These are phyloP conservation scores for Hirschfeldia incana DNA, from an alignment of 345 rosid species.

Conservation along the genomic window DNA sequence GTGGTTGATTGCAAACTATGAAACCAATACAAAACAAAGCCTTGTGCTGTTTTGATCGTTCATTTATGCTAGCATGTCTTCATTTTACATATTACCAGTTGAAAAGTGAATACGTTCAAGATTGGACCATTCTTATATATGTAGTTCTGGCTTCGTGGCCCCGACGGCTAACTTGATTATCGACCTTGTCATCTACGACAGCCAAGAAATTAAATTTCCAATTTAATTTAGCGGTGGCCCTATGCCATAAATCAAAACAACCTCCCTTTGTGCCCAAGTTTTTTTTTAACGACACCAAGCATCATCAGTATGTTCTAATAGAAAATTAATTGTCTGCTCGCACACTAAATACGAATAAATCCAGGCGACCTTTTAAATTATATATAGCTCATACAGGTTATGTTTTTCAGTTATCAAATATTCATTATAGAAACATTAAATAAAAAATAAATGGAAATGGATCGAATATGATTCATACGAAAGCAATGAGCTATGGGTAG, in stretches of 20 bases:
- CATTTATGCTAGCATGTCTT: background rate
- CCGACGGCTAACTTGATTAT: slow-evolving; percentile 22
- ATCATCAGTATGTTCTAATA: background rate
- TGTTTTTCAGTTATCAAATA: background rate
- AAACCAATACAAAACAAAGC: background rate
- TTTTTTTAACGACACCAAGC: background rate
- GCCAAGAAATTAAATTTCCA: slow-evolving; percentile 7
- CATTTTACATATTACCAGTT: slow-evolving; percentile 1
- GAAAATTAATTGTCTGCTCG: background rate
- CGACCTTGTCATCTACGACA: slow-evolving; percentile 27
- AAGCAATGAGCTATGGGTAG: background rate
- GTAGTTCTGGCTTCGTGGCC: slow-evolving; percentile 21
- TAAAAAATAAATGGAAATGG: background rate
- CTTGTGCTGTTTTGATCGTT: background rate
- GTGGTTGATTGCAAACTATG: background rate
- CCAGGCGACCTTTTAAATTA: background rate
- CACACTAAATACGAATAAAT: background rate
- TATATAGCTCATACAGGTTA: background rate
- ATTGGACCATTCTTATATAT: slow-evolving; percentile 7
- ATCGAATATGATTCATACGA: slow-evolving; percentile 5
- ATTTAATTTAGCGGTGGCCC: slow-evolving; percentile 26
- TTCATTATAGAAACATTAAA: background rate
- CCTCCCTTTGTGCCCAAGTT: background rate
- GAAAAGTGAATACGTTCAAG: background rate
- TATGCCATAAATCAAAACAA: slow-evolving; percentile 11